Base-by-base conservation (phyloP, 352 stramenopile genomes). In the Phytophthora chlamydospora region DNA sequence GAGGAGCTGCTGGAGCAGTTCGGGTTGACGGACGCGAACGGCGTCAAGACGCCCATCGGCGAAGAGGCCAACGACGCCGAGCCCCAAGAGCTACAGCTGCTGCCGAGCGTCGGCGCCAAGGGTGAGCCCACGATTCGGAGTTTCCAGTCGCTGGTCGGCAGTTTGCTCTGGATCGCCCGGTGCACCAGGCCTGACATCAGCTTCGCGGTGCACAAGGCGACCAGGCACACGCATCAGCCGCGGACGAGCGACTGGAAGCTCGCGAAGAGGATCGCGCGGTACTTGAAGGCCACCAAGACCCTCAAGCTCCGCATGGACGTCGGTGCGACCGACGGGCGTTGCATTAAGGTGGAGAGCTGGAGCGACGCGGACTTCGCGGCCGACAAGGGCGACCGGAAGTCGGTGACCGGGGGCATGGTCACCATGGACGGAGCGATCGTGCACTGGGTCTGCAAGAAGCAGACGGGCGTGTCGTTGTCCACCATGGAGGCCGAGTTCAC, bases 121-220 rank as follows among this genome's bases (percentile, higher is more conserved):
- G 43, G 24, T 3, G 38, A 43, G 1, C 71, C 62, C 7, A 73
- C 54, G 0, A 41, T 68, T 2, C 47, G 42, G 13, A 58, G 8
- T n/a, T 74, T 76, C 40, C 62, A 76, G 55, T 76, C 66, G 3
- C 46, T 82, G 4, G 54, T 75, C 6, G 58, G 70, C 0, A 76
- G 38, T 10, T 41, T 78, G 10, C 42, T 76, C 0, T 81, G 68
- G 61, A 29, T 70, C 13, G 36, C 60, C 1, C 24, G 72, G 6
- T 76, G 55, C 46, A 77, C 60, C 0, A 42, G 61, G 13, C 63
- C 68, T 0, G 68, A 73, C 50, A 72, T 74, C 27, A 4, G 55
- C 3, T 68, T 58, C 44, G 57, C 64, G 3, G 60, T 75, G 6
- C 53, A 75, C 27, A 24, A 50, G 2, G 56, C 57, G 11, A 63